Base-by-base conservation (phyloP, 2,329 filamentous ascomycete genomes). In the Fusarium mangiferae region DNA sequence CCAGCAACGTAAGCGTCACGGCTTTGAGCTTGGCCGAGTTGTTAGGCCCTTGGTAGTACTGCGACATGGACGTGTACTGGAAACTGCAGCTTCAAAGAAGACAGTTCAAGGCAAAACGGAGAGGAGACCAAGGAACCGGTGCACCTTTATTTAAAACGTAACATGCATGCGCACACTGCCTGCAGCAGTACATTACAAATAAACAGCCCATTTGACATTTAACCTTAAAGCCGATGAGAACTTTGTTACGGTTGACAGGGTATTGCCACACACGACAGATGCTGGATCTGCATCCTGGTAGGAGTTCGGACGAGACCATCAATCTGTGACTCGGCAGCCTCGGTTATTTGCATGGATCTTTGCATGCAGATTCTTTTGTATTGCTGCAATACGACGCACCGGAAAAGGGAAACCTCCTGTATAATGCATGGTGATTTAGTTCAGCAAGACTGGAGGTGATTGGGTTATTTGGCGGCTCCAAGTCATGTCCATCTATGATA, bases 1-100 rank as follows among this genome's bases (percentile, higher is more conserved):
- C 30, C 14, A 45, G 54, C 4, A 63, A 36, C 6, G 24, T 8
- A 48, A 63, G 35, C 13, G 42, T 63, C 7, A 63, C 61, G 44
- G 13, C 61, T 17, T 60, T 63, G 6, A 63, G 36, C 61, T 63
- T 45, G 36, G 54, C 42, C 28, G 61, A 63, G 12, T 63, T 63
- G 14, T 63, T 61, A 0, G 54, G 61, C 24, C 61, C 54, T 26
- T 63, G 54, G 15, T 48, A 60, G 22, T 39, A 63, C 20, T 63
- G 42, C 4, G 61, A 12, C 42, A 63, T 63, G 35, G 33, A 5
- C 42, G 6, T 30, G 3, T 24, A 14, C 22, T 38, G 35, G 14
- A n/a, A 22, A 54, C 13, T 18, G 7, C 1, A 22, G 24, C 24
- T 54, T 28, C 3, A 10, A 22, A 24, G 14, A 38, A 54, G 15